Evolutionary conservation across 495 filamentous ascomycete species (phyloP), one percentile per base, ranked within the genome.

Genomic region (Bacidia gigantensis): DNA sequence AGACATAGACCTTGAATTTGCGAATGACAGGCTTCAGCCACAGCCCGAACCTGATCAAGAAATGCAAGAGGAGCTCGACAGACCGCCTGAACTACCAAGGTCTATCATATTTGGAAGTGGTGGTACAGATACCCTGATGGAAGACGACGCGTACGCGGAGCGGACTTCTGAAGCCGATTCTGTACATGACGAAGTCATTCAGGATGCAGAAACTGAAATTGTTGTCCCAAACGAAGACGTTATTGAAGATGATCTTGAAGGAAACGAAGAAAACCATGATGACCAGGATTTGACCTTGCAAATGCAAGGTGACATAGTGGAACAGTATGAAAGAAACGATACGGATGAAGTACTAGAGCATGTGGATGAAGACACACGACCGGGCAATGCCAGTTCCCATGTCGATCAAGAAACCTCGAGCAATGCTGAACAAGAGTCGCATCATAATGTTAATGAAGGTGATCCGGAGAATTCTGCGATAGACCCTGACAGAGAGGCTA

Each of bases 1-100:
- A 50, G 84, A 87, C 51, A 83, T 87, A 57, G 83, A 87, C 56
- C 70, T 87, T 56, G 83, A 89, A 60, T 67, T 83, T 17, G 75
- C 77, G 61, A 69, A 74, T 50, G 75, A 72, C 40, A n/a, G n/a
- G n/a, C n/a, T n/a, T n/a, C 68, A 75, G 25, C 62, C 58, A 35
- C 67, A 66, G 12, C 68, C 70, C 48, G 65, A 68, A 39, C 80
- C 85, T 53, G 77, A 78, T 55, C 82, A 87, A 55, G 74, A 78
- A 60, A 79, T 80, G 58, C 66, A 78, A n/a, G 78, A 74, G 52
- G 74, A 72, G 35, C 18, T 24, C 29, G 51, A n/a, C 3, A 26
- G 20, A n/a, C 17, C 17, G 7, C 5, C 41, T 9, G 20, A 9
- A 17, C 41, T 5, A 14, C 5, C 41, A 5, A 17, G 9, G 7